A percentile compares a stretch with the other conserved stretches of the same genome.
phyloP scores from a whole-genome alignment of 371 early-diverging fungal genomes.

The Mortierella polycephala region DNA sequence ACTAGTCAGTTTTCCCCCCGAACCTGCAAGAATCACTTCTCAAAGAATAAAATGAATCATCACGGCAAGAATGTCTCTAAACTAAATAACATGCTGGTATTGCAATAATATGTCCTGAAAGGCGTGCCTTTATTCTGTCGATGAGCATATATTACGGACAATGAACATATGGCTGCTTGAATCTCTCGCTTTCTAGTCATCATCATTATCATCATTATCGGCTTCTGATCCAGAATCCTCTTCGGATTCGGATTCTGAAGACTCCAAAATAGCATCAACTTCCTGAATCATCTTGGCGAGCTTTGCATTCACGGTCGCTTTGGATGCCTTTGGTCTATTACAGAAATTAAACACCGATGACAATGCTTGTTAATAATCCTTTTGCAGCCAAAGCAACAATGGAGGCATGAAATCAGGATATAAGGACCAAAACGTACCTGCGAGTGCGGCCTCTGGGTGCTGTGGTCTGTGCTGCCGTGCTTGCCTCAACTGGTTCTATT shows the following conservation, averaged over 20 bases:
- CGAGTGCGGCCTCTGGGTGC: not conserved
- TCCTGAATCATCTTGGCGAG: conserved; percentile 34
- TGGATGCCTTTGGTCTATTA: not conserved
- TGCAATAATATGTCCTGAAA: too few relatives aligned
- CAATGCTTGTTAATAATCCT: not conserved
- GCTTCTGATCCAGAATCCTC: conserved; percentile 11
- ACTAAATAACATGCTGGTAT: too few relatives aligned
- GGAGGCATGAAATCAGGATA: too few relatives aligned
- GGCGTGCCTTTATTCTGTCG: too few relatives aligned
- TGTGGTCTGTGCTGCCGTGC: not conserved
- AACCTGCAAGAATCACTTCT: not conserved
- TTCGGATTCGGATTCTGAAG: conserved; percentile 24
- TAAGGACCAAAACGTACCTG: not conserved
- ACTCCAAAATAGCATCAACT: conserved; percentile 35
- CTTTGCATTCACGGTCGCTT: not conserved
- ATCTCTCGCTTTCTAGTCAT: not conserved
- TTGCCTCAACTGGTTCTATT: conserved; percentile 5
- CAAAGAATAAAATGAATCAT: not conserved
- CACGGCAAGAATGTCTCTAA: too few relatives aligned
- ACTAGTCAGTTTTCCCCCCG: conserved; percentile 5
- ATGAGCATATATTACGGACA: too few relatives aligned
- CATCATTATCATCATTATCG: conserved; percentile 11
- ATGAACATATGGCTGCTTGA: not conserved
- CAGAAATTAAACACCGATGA: not conserved
- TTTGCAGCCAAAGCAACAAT: too few relatives aligned